phyloP scores from a whole-genome alignment of 139 green algal genomes.

The Edaphochlamys debaryana region DNA sequence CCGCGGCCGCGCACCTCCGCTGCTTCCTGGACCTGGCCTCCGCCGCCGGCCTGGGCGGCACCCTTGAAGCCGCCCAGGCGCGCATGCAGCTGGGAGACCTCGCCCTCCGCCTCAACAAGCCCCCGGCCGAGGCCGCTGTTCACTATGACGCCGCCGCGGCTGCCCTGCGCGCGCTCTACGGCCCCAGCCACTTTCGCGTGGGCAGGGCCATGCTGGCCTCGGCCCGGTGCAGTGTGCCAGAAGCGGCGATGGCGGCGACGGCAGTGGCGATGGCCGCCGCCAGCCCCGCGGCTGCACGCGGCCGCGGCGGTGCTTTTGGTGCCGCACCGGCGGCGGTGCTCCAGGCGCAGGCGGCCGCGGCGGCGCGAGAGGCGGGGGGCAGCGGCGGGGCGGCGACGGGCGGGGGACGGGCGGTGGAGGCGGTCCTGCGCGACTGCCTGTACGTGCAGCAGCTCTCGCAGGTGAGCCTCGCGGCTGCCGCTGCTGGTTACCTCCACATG shows the following conservation, averaged over 20 bases:
- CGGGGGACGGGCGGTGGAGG: not conserved
- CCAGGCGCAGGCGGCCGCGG: not conserved
- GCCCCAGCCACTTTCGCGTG: slow-evolving; percentile 28
- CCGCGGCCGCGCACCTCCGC: not conserved
- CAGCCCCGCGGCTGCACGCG: not conserved
- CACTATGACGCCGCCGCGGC: slow-evolving; percentile 23
- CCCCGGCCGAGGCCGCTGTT: not conserved
- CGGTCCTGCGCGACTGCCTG: slow-evolving; percentile 25
- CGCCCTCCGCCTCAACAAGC: not conserved
- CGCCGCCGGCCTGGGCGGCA: not conserved
- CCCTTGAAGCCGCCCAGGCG: slow-evolving; percentile 13
- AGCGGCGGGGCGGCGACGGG: not conserved
- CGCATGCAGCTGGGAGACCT: slow-evolving; percentile 41
- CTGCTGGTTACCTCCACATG: too few relatives aligned
- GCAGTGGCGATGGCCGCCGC: not conserved
- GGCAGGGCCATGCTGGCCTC: slow-evolving; percentile 33
- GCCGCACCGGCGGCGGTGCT: not conserved
- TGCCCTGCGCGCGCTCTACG: slow-evolving; percentile 16
- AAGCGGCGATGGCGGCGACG: not conserved
- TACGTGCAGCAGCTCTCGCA: slow-evolving; percentile 41
- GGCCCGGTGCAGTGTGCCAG: not conserved
- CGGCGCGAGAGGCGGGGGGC: not conserved
- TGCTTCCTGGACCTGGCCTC: slow-evolving; percentile 4
- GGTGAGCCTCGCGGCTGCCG: too few relatives aligned
- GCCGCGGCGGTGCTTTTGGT: too few relatives aligned